Evolutionary conservation across 1,284 basidiomycete species (phyloP).

Genomic region (Trichosporon asahii): DNA sequence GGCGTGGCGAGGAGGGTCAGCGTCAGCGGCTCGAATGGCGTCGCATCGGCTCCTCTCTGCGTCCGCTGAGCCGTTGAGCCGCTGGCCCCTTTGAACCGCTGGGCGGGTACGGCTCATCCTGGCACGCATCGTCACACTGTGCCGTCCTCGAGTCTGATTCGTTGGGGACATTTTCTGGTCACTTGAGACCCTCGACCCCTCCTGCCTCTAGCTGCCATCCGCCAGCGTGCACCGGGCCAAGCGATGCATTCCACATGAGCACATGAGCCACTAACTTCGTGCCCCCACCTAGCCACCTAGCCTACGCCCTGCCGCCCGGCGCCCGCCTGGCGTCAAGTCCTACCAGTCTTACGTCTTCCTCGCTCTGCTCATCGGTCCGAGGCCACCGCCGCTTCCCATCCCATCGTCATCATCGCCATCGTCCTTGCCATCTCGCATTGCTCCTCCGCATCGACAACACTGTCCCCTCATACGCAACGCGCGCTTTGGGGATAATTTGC

Average conservation of each 20-base stretch:
- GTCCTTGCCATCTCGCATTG: background rate
- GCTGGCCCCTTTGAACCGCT: background rate
- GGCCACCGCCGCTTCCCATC: background rate
- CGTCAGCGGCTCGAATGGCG: background rate
- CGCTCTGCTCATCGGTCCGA: background rate
- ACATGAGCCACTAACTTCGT: background rate
- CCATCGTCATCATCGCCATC: background rate
- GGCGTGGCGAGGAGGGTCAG: background rate
- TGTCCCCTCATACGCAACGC: background rate
- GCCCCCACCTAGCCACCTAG: background rate
- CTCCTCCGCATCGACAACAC: background rate
- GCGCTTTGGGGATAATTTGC: background rate
- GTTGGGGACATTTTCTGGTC: background rate
- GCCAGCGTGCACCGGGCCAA: background rate
- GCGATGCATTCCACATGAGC: background rate
- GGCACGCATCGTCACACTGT: background rate
- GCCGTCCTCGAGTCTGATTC: background rate
- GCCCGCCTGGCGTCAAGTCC: too few species aligned
- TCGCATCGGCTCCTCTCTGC: background rate
- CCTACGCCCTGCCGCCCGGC: too few species aligned
- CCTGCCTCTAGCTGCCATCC: background rate
- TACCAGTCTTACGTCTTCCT: background rate
- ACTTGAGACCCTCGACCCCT: background rate
- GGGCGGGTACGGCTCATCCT: background rate
- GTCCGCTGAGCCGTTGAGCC: background rate